A percentile compares a stretch with the other conserved stretches of the same genome.
phyloP scores from a whole-genome alignment of 2,329 filamentous ascomycete genomes.

The Chaetothyriales sp. region DNA sequence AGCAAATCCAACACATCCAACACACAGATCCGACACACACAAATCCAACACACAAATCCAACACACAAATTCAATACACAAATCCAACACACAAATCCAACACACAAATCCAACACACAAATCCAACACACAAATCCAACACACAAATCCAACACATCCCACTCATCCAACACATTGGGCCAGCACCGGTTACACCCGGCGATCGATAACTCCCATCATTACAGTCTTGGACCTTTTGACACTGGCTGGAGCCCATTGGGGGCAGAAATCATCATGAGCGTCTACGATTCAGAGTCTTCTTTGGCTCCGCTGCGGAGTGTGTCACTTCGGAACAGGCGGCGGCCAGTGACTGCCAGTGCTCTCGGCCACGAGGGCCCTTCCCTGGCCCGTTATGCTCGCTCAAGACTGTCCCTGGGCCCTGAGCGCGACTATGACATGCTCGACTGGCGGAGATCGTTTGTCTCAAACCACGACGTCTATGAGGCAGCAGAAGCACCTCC shows the following conservation, averaged over 20 bases:
- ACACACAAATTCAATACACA: too few species aligned
- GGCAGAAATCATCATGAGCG: background rate
- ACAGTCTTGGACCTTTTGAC: background rate
- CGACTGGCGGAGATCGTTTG: slow-evolving; percentile 5
- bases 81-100: too few species aligned
- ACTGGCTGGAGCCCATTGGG: background rate
- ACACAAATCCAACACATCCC: too few species aligned
- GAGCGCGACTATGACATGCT: slow-evolving; percentile 6
- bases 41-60: too few species aligned
- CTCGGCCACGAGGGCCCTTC: background rate
- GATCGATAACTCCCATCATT: background rate
- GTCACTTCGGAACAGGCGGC: background rate
- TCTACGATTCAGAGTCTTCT: background rate
- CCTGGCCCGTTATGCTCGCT: background rate
- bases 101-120: too few species aligned
- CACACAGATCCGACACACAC: background rate
- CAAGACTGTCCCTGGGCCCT: slow-evolving; percentile 6
- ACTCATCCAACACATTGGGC: too few species aligned
- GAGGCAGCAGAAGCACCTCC: background rate
- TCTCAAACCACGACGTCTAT: slow-evolving; percentile 6
- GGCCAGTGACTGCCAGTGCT: background rate
- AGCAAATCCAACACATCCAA: background rate
- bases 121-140: too few species aligned
- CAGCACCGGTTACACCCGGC: too few species aligned
- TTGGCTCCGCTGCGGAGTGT: background rate